Conservation (phyloP, 768 basidiomycete species). For the Boletus sp. region DNA sequence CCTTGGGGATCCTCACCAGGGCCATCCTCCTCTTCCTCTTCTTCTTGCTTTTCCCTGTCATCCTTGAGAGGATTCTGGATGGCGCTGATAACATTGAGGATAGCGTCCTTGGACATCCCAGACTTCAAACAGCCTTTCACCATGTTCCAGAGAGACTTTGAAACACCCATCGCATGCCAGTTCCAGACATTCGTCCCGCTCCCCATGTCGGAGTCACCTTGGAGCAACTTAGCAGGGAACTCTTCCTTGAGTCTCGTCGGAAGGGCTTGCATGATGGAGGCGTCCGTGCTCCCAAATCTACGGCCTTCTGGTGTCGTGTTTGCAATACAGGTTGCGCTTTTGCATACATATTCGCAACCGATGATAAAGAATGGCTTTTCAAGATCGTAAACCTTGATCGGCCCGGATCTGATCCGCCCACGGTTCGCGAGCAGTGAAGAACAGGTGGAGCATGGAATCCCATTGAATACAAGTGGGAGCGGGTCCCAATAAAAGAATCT, state of each 20-base stretch:
- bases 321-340: slow-evolving; percentile 46
- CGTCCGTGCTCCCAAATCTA: slow-evolving; percentile 69
- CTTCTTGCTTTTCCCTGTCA: slow-evolving; percentile 35
- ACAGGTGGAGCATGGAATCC: slow-evolving; percentile 72
- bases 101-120: slow-evolving; percentile 61
- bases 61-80: slow-evolving; percentile 47
- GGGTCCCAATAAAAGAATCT: slow-evolving; percentile 89
- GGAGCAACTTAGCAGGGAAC: slow-evolving; percentile 64
- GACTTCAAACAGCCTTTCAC: slow-evolving; percentile 56
- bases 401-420: slow-evolving; percentile 72
- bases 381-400: slow-evolving; percentile 77
- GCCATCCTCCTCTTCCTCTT: slow-evolving; percentile 34
- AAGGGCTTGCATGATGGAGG: slow-evolving; percentile 66
- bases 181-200: slow-evolving; percentile 65
- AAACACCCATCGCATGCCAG: slow-evolving; percentile 76
- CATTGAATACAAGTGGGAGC: slow-evolving; percentile 78
- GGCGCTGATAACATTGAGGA: slow-evolving; percentile 55
- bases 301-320: slow-evolving; percentile 51
- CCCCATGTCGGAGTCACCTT: slow-evolving; percentile 57
- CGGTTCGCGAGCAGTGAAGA: slow-evolving; percentile 57
- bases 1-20: slow-evolving; percentile 31
- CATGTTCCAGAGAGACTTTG: slow-evolving; percentile 70
- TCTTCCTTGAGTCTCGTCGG: slow-evolving; percentile 69
- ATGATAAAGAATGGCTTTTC: slow-evolving; percentile 81
- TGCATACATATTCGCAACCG: slow-evolving; percentile 78